These are phyloP conservation scores for Aspergillus chevalieri DNA, from an alignment of 2,329 filamentous ascomycete genomes.

Conservation along the genomic window DNA sequence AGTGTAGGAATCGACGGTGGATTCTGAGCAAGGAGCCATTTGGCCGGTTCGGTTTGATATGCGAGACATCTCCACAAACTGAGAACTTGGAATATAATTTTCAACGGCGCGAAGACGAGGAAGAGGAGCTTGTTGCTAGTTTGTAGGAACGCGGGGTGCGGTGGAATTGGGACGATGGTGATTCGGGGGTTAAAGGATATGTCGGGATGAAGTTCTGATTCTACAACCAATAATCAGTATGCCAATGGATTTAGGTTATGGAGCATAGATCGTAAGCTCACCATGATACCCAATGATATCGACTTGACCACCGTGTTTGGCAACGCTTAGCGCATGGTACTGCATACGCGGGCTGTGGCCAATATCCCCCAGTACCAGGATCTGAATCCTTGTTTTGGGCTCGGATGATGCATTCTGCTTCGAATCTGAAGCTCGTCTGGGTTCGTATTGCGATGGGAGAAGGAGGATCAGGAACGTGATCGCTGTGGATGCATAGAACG, in stretches of 20 bases:
- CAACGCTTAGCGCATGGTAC: conserved; percentile 91
- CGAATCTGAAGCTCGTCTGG: conserved; percentile 23
- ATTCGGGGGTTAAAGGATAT: conserved; percentile 64
- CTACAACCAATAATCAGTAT: conserved; percentile 36
- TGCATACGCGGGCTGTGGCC: conserved; percentile 96
- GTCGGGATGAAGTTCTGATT: conserved; percentile 75
- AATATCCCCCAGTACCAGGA: conserved; percentile 91
- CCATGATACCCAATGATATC: conserved; percentile 84
- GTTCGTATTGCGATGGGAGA: conserved; percentile 48
- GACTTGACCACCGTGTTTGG: conserved; percentile 71
- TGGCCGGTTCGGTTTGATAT: conserved; percentile 66
- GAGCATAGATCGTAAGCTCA: conserved; percentile 29
- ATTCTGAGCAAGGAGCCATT: conserved; percentile 88
- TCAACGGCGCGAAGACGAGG: conserved; percentile 69
- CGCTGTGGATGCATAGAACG: conserved; percentile 42
- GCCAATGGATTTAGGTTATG: no score
- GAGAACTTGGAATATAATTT: conserved; percentile 76
- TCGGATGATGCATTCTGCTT: conserved; percentile 16
- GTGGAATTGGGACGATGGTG: conserved; percentile 62
- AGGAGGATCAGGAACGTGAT: conserved; percentile 48
- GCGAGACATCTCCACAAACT: conserved; percentile 65
- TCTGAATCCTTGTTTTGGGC: conserved; percentile 56
- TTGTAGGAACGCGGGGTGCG: conserved; percentile 61
- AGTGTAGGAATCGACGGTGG: conserved; percentile 92
- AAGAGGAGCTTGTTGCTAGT: conserved; percentile 68